Evolutionary conservation across 2,329 filamentous ascomycete species (phyloP), one percentile per base, ranked within the genome.

Genomic region (Alternaria sp.): DNA sequence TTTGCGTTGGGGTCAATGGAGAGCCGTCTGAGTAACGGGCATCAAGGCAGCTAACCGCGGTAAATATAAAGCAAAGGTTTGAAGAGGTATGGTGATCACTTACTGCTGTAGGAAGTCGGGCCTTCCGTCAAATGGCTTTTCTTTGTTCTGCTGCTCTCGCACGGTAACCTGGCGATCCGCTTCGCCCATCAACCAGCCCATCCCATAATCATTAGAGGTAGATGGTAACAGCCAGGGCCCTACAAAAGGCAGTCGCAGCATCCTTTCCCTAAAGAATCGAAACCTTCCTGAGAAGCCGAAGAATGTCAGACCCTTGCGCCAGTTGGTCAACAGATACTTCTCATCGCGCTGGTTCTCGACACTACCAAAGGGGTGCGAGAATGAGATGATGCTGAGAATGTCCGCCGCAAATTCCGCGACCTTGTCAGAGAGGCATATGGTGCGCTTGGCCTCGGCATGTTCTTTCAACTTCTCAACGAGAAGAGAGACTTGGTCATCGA

Each of bases 341-440:
- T 80, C 77, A 61, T 80, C 79, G 24, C 75, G 70, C 54, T 75
- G 71, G 44, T 79, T 77, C 58, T 69, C 54, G 13, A 80, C 74
- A 51, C 78, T 78, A 0, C 78, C 78, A 69, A 77, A 80, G 3
- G 77, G 67, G 3, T 72, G 45, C 4, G 64, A 68, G 57, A 81
- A 80, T 2, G 70, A 71, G 8, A 80, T 69, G 69, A 77, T 76
- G 7, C 74, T 77, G 72, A 81, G 77, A 39, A 79, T 74, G 45
- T 81, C 79, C 4, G 77, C 77, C 2, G 78, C 77, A 58, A 79
- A 80, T 56, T 80, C 72, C 17, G 76, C 76, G 4, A 77, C 69
- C 52, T 78, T 80, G 56, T 79, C 73, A 10, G 65, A 72, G 3
- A 80, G n/a, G 34, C 72, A 71, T 8, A 80, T 63, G 4, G 65